Conservation (phyloP, 129 eudicot genomes). For the Ambrosia trifida region DNA sequence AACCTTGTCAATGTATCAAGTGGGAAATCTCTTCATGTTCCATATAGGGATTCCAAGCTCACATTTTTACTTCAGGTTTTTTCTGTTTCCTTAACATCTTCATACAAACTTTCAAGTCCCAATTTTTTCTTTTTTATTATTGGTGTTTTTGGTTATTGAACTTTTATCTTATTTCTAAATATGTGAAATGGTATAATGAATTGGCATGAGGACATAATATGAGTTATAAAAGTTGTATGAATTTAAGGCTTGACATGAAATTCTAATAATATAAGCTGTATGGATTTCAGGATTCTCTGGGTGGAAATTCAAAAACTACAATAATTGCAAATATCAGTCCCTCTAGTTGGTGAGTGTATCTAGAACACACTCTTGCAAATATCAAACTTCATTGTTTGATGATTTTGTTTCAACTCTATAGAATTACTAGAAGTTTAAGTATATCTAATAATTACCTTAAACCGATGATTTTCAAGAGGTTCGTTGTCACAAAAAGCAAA, state of each 20-base stretch:
- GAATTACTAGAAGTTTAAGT: background rate
- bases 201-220: constrained; percentile 3
- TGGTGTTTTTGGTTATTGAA: constrained; percentile 9
- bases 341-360: constrained; percentile 67
- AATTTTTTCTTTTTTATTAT: background rate
- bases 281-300: constrained; percentile 85
- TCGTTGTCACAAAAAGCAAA: constrained; percentile 18
- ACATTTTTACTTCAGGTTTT: constrained; percentile 97
- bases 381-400: background rate
- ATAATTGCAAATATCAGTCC: constrained; percentile 98
- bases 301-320: constrained; percentile 95
- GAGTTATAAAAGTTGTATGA: background rate
- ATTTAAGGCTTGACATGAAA: constrained; percentile 16
- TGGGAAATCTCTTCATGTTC: constrained; percentile 93
- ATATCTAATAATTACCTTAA: constrained; percentile 3
- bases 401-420: constrained; percentile 10
- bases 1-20: constrained; percentile 86
- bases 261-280: constrained; percentile 18
- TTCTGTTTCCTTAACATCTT: constrained; percentile 25
- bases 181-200: background rate
- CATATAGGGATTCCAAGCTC: constrained; percentile 95
- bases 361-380: constrained; percentile 17
- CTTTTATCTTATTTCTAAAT: background rate
- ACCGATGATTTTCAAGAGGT: background rate
- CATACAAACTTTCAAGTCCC: background rate